Evolutionary conservation across 768 basidiomycete genomes (phyloP).

Genomic region (Mrakia blollopis): DNA sequence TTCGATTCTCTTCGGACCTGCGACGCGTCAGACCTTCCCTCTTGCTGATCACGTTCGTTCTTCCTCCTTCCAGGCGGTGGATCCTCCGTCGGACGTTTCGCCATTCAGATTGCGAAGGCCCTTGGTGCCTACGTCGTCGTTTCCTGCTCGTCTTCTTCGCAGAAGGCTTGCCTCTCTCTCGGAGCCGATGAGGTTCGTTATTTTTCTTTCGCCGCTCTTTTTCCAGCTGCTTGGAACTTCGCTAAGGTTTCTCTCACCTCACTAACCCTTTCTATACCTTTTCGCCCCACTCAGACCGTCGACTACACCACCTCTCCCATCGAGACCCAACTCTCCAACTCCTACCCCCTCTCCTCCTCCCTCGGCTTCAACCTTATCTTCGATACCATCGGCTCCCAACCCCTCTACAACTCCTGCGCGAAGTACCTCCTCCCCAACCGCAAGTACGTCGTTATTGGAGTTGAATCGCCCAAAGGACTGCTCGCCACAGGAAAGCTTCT

Average conservation of each 20-base stretch:
- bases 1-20: background rate
- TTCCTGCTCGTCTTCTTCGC: slow-evolving; percentile 17
- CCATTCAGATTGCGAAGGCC: slow-evolving; percentile 23
- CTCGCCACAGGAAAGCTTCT: background rate
- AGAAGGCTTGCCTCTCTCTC: background rate
- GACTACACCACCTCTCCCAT: slow-evolving; percentile 23
- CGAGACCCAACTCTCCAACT: background rate
- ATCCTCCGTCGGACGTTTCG: slow-evolving; percentile 24
- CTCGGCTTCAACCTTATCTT: slow-evolving; percentile 25
- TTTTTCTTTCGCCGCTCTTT: background rate
- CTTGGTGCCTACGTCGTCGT: slow-evolving; percentile 27
- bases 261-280: background rate
- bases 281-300: slow-evolving; percentile 9
- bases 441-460: slow-evolving; percentile 5
- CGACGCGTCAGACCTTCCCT: background rate
- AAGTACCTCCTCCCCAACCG: background rate
- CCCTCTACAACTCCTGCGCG: background rate
- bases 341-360: background rate
- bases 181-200: slow-evolving; percentile 29
- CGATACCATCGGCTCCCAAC: slow-evolving; percentile 21
- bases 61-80: background rate
- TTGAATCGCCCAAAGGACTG: background rate
- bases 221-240: background rate
- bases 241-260: background rate
- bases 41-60: background rate